A percentile compares a stretch with the other conserved stretches of the same genome.
Evolutionary conservation across 1,284 basidiomycete genomes (phyloP).

Genomic region (Naganishia cerealis): DNA sequence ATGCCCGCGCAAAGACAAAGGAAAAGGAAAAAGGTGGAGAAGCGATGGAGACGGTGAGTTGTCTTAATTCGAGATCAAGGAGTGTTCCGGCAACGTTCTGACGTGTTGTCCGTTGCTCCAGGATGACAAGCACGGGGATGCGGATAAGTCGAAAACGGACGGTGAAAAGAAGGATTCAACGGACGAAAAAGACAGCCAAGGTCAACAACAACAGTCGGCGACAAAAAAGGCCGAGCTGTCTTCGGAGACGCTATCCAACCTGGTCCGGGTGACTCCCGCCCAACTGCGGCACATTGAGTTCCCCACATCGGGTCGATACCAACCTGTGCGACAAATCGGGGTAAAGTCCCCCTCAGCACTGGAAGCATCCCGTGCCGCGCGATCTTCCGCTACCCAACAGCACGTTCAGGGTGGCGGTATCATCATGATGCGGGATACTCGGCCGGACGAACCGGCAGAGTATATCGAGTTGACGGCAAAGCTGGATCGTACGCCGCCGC

Average conservation of each 20-base stretch:
- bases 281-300: conserved; percentile 84
- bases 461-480: conserved; percentile 65
- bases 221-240: conserved; percentile 69
- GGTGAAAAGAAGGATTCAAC: conserved; percentile 58
- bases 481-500: conserved; percentile 52
- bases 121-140: conserved; percentile 52
- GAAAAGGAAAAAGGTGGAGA: conserved; percentile 70
- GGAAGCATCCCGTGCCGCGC: conserved; percentile 24
- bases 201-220: conserved; percentile 60
- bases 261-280: conserved; percentile 86
- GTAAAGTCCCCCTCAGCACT: conserved; percentile 29
- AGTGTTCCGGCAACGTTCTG: conserved; percentile 23
- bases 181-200: conserved; percentile 61
- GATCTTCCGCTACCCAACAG: conserved; percentile 56
- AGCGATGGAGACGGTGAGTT: conserved; percentile 73
- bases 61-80: background rate
- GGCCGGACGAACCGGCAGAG: conserved; percentile 66
- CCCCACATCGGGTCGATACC: conserved; percentile 74
- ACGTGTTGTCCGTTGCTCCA: background rate
- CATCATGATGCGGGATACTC: conserved; percentile 70
- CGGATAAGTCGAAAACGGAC: conserved; percentile 28
- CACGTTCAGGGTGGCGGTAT: conserved; percentile 79
- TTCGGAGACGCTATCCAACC: conserved; percentile 77
- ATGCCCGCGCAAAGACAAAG: conserved; percentile 80
- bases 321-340: conserved; percentile 72